phyloP scores from a whole-genome alignment of 768 basidiomycete genomes.

The Leccinum longicurvipes region DNA sequence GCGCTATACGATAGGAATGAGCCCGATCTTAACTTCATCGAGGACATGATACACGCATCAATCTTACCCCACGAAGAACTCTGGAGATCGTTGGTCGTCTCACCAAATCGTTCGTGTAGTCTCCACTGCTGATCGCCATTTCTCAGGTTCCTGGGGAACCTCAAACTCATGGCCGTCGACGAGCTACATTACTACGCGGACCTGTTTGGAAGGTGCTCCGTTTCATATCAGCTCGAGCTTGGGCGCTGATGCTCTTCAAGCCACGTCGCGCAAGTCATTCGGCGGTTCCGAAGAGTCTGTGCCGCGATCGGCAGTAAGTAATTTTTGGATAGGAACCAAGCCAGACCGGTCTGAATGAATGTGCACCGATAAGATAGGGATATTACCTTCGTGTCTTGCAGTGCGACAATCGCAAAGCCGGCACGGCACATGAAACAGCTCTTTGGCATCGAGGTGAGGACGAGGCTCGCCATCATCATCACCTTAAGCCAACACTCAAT shows the following conservation, averaged over 20 bases:
- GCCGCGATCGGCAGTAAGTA: constrained; percentile 71
- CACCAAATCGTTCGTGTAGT: not conserved
- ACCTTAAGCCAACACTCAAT: not conserved
- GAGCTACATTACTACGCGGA: constrained; percentile 87
- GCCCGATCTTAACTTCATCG: not conserved
- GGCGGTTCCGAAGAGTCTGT: constrained; percentile 73
- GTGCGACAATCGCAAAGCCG: constrained; percentile 82
- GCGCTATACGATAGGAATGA: constrained; percentile 10
- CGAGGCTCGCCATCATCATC: not conserved
- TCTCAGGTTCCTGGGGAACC: constrained; percentile 66
- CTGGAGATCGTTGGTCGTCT: constrained; percentile 61
- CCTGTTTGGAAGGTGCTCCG: constrained; percentile 66
- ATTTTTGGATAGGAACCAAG: not conserved
- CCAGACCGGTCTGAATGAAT: constrained; percentile 4
- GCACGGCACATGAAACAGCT: constrained; percentile 70
- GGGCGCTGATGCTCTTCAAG: constrained; percentile 33
- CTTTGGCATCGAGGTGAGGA: constrained; percentile 55
- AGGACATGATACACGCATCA: constrained; percentile 86
- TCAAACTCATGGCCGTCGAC: constrained; percentile 77
- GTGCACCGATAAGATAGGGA: constrained; percentile 40
- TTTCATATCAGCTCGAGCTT: not conserved
- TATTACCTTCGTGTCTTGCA: constrained; percentile 75
- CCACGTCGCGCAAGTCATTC: constrained; percentile 77
- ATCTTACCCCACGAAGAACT: constrained; percentile 81
- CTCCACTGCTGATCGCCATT: constrained; percentile 1